These are phyloP conservation scores for Kondoa subrosea DNA, from an alignment of 768 basidiomycete genomes.

Conservation along the genomic window DNA sequence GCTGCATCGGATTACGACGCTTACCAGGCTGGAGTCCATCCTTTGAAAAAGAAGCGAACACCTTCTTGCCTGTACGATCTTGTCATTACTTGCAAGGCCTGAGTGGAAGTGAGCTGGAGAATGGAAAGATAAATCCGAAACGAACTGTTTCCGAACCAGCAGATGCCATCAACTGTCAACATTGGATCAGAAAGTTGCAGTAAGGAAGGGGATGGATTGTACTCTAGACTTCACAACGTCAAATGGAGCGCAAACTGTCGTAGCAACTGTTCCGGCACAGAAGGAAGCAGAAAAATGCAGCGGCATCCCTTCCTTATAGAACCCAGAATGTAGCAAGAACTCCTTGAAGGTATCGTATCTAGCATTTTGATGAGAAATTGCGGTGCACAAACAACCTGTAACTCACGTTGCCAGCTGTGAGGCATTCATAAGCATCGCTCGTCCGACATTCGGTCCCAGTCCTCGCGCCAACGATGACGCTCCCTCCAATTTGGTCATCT, in stretches of 20 bases:
- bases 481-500: conserved; percentile 26
- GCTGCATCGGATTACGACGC: too few relatives aligned
- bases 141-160: conserved; percentile 10
- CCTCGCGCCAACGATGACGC: conserved; percentile 22
- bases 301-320: conserved; percentile 23
- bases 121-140: too few relatives aligned
- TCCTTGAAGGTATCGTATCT: conserved; percentile 29
- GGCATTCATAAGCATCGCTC: conserved; percentile 28
- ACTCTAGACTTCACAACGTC: conserved; percentile 28
- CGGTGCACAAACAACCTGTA: not conserved
- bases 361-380: not conserved
- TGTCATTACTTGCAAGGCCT: conserved; percentile 16
- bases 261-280: conserved; percentile 25
- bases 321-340: conserved; percentile 14
- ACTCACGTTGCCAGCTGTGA: conserved; percentile 25
- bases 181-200: not conserved
- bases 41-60: conserved; percentile 22
- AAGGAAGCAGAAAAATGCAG: conserved; percentile 26
- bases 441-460: conserved; percentile 23
- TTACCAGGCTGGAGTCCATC: conserved; percentile 27
- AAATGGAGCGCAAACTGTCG: conserved; percentile 26
- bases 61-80: conserved; percentile 26
- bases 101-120: too few relatives aligned
- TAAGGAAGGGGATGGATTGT: not conserved
- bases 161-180: conserved; percentile 25